Percentiles rank a stretch among this genome's conserved stretches.
These are phyloP conservation scores for Aspergillus sparsus DNA, from an alignment of 495 filamentous ascomycete species.

Conservation along the genomic window DNA sequence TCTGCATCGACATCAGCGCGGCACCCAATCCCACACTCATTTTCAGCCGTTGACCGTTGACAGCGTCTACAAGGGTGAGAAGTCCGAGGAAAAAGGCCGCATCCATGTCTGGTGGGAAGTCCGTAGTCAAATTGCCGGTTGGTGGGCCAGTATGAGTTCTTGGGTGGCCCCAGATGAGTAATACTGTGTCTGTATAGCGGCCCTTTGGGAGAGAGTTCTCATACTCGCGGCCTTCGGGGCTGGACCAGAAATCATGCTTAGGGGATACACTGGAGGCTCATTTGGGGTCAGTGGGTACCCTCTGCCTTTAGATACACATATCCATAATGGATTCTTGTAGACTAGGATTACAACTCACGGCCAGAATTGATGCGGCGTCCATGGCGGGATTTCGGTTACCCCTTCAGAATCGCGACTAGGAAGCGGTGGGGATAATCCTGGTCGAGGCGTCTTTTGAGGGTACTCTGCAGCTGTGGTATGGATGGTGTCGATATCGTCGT, in stretches of 20 bases:
- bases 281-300: neutral
- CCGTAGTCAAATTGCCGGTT: conserved; percentile 5
- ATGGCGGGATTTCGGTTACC: conserved; percentile 11
- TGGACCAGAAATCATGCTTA: conserved; percentile 13
- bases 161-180: conserved; percentile 17
- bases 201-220: conserved; percentile 6
- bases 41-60: conserved; percentile 1
- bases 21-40: conserved; percentile 12
- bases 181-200: conserved; percentile 6
- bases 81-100: conserved; percentile 17
- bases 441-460: conserved; percentile 2
- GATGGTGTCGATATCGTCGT: conserved; percentile 18
- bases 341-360: too few species aligned
- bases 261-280: conserved; percentile 9
- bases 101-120: conserved; percentile 19
- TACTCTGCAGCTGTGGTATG: conserved; percentile 5
- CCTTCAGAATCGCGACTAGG: conserved; percentile 4
- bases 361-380: conserved; percentile 16
- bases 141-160: neutral
- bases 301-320: too few species aligned
- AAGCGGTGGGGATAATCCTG: conserved; percentile 6
- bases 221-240: conserved; percentile 11
- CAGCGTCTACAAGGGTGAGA: conserved; percentile 13
- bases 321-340: too few species aligned
- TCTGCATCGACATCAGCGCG: conserved; percentile 15